Conservation (phyloP, 2,329 filamentous ascomycete genomes). For the Neofusicoccum umdonicola region DNA sequence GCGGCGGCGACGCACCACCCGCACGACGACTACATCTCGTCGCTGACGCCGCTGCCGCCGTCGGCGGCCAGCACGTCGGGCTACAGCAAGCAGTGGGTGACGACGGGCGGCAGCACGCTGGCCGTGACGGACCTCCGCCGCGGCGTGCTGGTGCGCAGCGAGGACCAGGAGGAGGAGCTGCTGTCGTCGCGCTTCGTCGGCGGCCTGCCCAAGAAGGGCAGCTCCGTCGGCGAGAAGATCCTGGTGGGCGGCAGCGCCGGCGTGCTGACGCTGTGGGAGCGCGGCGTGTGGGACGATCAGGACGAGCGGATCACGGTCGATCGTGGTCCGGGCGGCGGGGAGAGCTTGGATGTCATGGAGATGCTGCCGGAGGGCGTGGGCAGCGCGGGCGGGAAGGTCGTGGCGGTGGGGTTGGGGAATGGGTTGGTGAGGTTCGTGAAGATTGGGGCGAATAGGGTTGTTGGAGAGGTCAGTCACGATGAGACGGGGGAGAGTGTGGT, state of each 20-base stretch:
- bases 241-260: constrained; percentile 77
- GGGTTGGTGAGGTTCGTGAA: constrained; percentile 76
- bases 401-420: constrained; percentile 79
- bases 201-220: constrained; percentile 65
- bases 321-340: constrained; percentile 56
- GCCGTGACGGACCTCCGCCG: constrained; percentile 85
- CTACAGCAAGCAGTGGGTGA: constrained; percentile 91
- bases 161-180: constrained; percentile 92
- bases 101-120: constrained; percentile 85
- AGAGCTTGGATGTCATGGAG: constrained; percentile 77
- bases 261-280: constrained; percentile 89
- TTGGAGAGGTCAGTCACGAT: constrained; percentile 70
- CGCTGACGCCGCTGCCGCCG: constrained; percentile 77
- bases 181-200: constrained; percentile 77
- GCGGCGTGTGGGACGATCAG: constrained; percentile 91
- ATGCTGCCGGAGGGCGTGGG: constrained; percentile 69
- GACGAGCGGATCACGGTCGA: constrained; percentile 83
- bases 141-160: constrained; percentile 82
- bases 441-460: constrained; percentile 69
- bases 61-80: constrained; percentile 80
- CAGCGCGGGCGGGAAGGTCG: constrained; percentile 61
- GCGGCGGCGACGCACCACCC: constrained; percentile 77
- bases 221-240: constrained; percentile 69
- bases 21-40: constrained; percentile 90
- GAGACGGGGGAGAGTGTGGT: constrained; percentile 74